Conservation (phyloP, 345 rosid species). For the Isatis tinctoria region DNA sequence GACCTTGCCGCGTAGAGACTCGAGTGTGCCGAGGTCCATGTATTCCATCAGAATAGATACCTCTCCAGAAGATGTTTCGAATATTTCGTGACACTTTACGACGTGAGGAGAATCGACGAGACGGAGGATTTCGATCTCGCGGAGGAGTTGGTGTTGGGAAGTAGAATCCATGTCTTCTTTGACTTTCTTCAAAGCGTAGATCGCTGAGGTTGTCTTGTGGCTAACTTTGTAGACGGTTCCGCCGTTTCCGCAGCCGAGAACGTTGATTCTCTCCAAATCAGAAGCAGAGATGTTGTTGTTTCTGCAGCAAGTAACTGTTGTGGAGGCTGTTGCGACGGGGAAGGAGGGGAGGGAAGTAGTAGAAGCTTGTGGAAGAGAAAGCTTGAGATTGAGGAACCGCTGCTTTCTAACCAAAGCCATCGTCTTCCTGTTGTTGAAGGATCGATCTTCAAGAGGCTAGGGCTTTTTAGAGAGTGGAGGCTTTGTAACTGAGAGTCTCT, state of each 20-base stretch:
- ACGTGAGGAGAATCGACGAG: conserved; percentile 59
- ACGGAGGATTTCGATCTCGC: conserved; percentile 74
- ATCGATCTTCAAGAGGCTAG: not conserved
- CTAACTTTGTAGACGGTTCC: conserved; percentile 75
- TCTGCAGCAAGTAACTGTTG: not conserved
- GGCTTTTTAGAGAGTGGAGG: not conserved
- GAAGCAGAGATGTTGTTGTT: conserved; percentile 14
- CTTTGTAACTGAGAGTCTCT: too few relatives aligned
- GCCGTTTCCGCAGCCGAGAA: conserved; percentile 74
- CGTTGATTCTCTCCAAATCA: conserved; percentile 58
- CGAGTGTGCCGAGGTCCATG: conserved; percentile 73
- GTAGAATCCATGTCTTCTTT: conserved; percentile 45
- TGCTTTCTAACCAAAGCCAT: conserved; percentile 64
- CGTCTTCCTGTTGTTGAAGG: not conserved
- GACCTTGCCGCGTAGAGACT: conserved; percentile 37
- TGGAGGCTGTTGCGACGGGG: conserved; percentile 7
- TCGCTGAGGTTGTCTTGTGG: conserved; percentile 46
- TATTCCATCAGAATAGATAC: conserved; percentile 61
- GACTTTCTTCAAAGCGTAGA: conserved; percentile 61
- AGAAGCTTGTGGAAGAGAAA: conserved; percentile 45
- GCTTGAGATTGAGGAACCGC: conserved; percentile 60
- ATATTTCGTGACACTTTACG: conserved; percentile 56
- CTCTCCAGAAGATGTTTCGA: conserved; percentile 57
- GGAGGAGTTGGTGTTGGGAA: conserved; percentile 46
- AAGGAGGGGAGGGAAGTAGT: not conserved